Conservation (phyloP, 176 grass and related monocot genomes). For the Olyra latifolia region DNA sequence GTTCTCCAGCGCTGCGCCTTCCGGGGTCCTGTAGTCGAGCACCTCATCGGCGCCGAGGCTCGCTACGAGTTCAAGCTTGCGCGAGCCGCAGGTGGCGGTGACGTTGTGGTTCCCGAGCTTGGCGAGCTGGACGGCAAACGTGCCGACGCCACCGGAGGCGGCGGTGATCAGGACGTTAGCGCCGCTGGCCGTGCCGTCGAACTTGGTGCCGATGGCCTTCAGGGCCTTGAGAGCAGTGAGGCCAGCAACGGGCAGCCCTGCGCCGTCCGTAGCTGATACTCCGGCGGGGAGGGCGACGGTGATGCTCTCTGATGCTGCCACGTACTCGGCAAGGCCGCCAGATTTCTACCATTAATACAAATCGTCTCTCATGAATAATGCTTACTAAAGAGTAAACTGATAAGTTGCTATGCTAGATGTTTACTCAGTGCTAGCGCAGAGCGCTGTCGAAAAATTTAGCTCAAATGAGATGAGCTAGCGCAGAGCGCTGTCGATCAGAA, state of each 20-base stretch:
- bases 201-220: conserved; percentile 28
- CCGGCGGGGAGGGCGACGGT: conserved; percentile 7
- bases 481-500: background rate
- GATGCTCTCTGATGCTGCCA: conserved; percentile 5
- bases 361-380: background rate
- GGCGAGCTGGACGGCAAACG: conserved; percentile 51
- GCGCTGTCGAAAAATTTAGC: background rate
- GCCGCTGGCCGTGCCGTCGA: conserved; percentile 25
- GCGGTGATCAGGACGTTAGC: conserved; percentile 48
- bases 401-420: too few relatives aligned
- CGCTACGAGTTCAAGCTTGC: conserved; percentile 43
- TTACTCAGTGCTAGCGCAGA: too few relatives aligned
- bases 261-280: conserved; percentile 30
- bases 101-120: conserved; percentile 44
- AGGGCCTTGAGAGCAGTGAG: conserved; percentile 38
- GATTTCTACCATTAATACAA: background rate
- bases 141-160: conserved; percentile 45
- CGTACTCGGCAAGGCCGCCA: conserved; percentile 51
- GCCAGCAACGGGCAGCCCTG: conserved; percentile 29
- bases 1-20: conserved; percentile 33
- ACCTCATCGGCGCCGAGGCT: conserved; percentile 46
- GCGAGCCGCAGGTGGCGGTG: conserved; percentile 52
- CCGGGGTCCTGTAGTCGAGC: conserved; percentile 21
- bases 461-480: background rate
- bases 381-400: background rate